Evolutionary conservation across 148 eudicot genomes (phyloP), one percentile per base, ranked within the genome.

Genomic region (Camellia granthamiana): DNA sequence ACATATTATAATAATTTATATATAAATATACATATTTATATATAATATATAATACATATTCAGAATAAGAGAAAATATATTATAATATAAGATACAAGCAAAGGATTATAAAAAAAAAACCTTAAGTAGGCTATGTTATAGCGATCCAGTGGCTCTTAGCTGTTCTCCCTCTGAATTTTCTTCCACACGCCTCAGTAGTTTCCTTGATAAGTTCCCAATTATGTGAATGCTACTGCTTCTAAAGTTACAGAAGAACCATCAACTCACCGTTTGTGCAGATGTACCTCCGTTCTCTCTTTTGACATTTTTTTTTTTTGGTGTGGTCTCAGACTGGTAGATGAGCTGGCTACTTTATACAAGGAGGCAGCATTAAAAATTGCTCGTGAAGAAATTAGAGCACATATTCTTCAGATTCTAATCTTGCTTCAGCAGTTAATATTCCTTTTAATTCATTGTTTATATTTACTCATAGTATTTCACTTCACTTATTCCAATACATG

Each of bases 301-400:
- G 63, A 55, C 54, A 7, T 75, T 60, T 75, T 41, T 9, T 41
- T 76, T 76, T 30, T 23, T 23, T n/a, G n/a, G 30, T 23, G 30
- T n/a, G 75, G 46, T 86, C 61, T 80, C 89, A 94, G 99, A 80
- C 88, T 94, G 79, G 93, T 97, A 75, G 93, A 94, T 81, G 95
- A 97, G 84, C 88, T 97, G 23, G 82, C 89, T 52, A 78, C 79
- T 80, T 81, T 93, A 79, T 87, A 91, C 88, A 97, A 91, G 84
- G 94, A 94, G 74, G 90, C 98, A 70, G 91, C 95, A 76, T 43
- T 87, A 79, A 91, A 88, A 80, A 71, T 81, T 70, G 89, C 84
- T 44, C 89, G 98, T 61, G 98, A 94, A 87, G 92, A 89, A 66
- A 96, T 96, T 77, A 88, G 99, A 81, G 63, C 79, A 13, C 86